A percentile compares a stretch with the other conserved stretches of the same genome.
Conservation (phyloP, 306 rosid species). For the Vigna angularis region DNA sequence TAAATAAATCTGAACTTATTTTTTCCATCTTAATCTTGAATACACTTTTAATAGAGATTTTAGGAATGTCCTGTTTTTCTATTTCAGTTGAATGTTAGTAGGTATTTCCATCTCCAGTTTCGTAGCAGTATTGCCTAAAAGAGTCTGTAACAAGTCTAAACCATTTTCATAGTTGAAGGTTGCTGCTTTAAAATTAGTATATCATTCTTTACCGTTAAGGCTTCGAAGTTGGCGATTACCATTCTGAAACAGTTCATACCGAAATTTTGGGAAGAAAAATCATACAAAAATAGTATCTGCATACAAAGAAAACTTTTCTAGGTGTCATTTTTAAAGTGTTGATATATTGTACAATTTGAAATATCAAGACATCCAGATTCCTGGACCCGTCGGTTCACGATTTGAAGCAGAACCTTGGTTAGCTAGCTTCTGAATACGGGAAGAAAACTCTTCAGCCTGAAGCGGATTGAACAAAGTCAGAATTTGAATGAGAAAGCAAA, state of each 20-base stretch:
- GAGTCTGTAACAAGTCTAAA: not conserved
- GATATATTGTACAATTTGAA: slow-evolving; percentile 31
- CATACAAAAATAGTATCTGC: not conserved
- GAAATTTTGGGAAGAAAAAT: not conserved
- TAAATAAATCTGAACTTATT: not conserved
- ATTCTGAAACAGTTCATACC: slow-evolving; percentile 23
- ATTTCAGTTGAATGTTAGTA: not conserved
- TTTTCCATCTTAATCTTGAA: not conserved
- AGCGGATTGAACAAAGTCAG: slow-evolving; percentile 44
- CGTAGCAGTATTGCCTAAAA: not conserved
- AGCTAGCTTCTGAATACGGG: slow-evolving; percentile 82
- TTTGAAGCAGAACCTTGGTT: slow-evolving; percentile 76
- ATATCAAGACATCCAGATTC: slow-evolving; percentile 68
- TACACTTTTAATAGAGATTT: not conserved
- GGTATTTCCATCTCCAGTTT: not conserved
- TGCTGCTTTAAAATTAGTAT: not conserved
- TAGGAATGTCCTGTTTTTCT: not conserved
- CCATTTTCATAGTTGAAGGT: not conserved
- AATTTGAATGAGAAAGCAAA: slow-evolving; percentile 22
- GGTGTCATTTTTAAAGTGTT: slow-evolving; percentile 18
- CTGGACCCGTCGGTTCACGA: slow-evolving; percentile 63
- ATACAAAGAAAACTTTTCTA: slow-evolving; percentile 6
- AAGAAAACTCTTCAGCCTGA: slow-evolving; percentile 95
- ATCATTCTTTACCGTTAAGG: not conserved
- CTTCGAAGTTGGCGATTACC: not conserved